Evolutionary conservation across 768 basidiomycete species (phyloP), one percentile per base, ranked within the genome.

Genomic region (Hortiboletus flavorubellus): DNA sequence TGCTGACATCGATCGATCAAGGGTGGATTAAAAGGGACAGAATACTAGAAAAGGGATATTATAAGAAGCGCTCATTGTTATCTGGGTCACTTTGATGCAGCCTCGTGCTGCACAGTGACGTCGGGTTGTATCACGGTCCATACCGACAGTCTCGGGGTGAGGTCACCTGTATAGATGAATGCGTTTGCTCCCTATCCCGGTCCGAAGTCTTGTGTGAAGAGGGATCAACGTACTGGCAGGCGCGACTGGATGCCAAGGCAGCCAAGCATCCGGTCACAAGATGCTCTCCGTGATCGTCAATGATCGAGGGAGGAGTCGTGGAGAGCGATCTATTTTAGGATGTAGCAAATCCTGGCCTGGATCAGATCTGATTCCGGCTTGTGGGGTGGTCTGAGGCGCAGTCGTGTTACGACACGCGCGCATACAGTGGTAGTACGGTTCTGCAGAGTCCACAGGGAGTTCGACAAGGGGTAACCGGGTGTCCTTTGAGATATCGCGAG

Each of bases 291-390:
- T 12, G 49, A 30, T 16, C 12, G 15, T 37, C 89, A 50, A 99
- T 88, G 59, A 94, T 89, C 0, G 97, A 97, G 55, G 98, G 78
- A 73, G 97, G 98, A 10, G 97, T 97, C 57, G 91, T 93, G 40
- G 91, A 91, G 39, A 97, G 2, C 93, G 65, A 99, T 98, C 71
- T 99, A 96, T 75, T 98, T 97, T 68, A 99, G 83, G 64, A 98
- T 98, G 46, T 93, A 93, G 18, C 97, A 85, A 59, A 99, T 98
- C 79, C 98, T 96, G 33, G 89, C 91, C 72, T 97, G 93, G 45
- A 98, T 96, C 66, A 21, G 21, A 21, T 98, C 93, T 16, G 88
- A 73, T 63, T 92, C 90, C 1, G 89, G 84, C 64, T 92, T 91
- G 1, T 83, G 72, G 46, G 79, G 71, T 58, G 74, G 73, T 44